Evolutionary conservation across 2,329 filamentous ascomycete genomes (phyloP).

Genomic region (Beauveria scarabaeidicola): DNA sequence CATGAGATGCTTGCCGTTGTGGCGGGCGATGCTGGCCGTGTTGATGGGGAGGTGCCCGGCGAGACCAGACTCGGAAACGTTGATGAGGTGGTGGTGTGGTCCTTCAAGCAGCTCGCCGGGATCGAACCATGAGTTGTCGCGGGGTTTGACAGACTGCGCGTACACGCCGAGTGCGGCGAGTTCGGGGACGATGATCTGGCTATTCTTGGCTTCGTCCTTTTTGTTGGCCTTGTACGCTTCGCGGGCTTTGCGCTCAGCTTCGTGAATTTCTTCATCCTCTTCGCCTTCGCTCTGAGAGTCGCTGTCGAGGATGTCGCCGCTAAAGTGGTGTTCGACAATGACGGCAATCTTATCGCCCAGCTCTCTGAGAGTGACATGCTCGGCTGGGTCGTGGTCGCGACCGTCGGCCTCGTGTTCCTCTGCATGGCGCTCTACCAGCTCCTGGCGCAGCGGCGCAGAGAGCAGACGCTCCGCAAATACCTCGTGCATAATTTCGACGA

Average conservation of each 20-base stretch:
- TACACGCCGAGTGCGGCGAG: constrained; percentile 59
- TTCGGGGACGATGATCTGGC: constrained; percentile 51
- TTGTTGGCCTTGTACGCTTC: constrained; percentile 46
- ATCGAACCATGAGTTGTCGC: constrained; percentile 57
- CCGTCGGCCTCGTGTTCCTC: constrained; percentile 37
- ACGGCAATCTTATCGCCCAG: constrained; percentile 55
- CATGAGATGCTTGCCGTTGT: constrained; percentile 61
- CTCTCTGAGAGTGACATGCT: constrained; percentile 50
- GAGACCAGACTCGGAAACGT: constrained; percentile 57
- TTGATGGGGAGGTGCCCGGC: constrained; percentile 39
- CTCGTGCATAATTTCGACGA: constrained; percentile 58
- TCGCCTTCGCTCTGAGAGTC: constrained; percentile 28
- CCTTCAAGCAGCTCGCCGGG: constrained; percentile 40
- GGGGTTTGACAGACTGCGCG: constrained; percentile 60
- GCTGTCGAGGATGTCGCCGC: constrained; percentile 37
- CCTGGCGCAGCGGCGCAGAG: constrained; percentile 45
- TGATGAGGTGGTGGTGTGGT: constrained; percentile 59
- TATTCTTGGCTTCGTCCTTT: constrained; percentile 34
- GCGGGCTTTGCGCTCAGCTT: constrained; percentile 32
- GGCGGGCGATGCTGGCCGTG: constrained; percentile 40
- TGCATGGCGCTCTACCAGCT: constrained; percentile 17
- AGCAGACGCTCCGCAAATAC: constrained; percentile 53
- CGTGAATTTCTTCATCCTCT: constrained; percentile 21
- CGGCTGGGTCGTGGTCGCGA: constrained; percentile 35
- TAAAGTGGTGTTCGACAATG: constrained; percentile 59